A percentile compares a stretch with the other conserved stretches of the same genome.
Conservation (phyloP, 805 yeast genomes). For the Schizosaccharomyces osmophilus region DNA sequence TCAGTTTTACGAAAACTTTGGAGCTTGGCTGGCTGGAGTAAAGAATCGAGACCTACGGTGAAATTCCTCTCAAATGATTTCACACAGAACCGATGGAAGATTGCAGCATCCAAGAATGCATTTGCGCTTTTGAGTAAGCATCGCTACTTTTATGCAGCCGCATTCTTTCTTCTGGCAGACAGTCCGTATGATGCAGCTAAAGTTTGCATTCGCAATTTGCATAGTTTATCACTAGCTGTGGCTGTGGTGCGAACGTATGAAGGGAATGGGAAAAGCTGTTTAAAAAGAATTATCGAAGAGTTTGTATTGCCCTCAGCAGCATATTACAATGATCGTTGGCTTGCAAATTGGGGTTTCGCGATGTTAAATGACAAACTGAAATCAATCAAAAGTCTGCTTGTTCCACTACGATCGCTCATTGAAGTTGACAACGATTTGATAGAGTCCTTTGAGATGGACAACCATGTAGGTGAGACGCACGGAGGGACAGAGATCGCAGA, state of each 20-base stretch:
- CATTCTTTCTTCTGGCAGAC: constrained; percentile 60
- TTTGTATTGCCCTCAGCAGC: constrained; percentile 33
- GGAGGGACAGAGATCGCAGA: background rate
- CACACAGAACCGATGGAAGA: constrained; percentile 46
- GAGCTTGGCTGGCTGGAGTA: constrained; percentile 50
- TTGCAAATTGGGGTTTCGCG: constrained; percentile 60
- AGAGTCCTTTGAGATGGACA: background rate
- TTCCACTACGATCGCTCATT: constrained; percentile 4
- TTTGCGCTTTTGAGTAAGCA: constrained; percentile 76
- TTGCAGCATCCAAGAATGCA: constrained; percentile 82
- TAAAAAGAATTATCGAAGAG: constrained; percentile 24
- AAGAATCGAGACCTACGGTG: constrained; percentile 63
- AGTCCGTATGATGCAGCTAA: constrained; percentile 53
- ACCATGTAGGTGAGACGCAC: background rate
- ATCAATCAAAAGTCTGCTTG: constrained; percentile 23
- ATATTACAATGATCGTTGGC: constrained; percentile 51
- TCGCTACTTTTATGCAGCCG: constrained; percentile 66
- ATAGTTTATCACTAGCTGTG: constrained; percentile 51
- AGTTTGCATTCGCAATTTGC: constrained; percentile 41
- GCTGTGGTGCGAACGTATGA: constrained; percentile 60
- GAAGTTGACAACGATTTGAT: background rate
- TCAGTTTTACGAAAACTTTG: constrained; percentile 57
- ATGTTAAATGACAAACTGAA: constrained; percentile 23
- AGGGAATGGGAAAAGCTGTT: constrained; percentile 27
- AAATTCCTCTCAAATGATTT: constrained; percentile 60